These are phyloP conservation scores for Zygosaccharomyces pseudobailii DNA, from an alignment of 1,139 yeast genomes.

Conservation along the genomic window DNA sequence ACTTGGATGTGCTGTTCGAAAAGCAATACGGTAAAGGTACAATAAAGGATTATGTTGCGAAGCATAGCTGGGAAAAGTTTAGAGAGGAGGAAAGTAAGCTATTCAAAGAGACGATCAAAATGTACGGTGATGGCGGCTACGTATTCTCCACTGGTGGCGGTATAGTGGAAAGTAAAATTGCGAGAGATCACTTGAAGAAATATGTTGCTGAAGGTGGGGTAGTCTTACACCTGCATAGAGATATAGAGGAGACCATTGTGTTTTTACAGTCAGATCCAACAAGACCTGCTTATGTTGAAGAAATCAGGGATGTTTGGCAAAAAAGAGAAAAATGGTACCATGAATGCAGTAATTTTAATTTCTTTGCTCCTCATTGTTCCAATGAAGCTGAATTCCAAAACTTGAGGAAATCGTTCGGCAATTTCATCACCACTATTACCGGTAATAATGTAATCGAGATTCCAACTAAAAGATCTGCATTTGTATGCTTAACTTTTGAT, in stretches of 20 bases:
- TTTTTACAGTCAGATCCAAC: conserved; percentile 73
- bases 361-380: conserved; percentile 71
- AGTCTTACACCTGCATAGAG: conserved; percentile 87
- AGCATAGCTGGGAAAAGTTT: conserved; percentile 82
- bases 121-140: conserved; percentile 48
- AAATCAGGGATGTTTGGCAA: conserved; percentile 76
- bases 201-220: conserved; percentile 52
- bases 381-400: conserved; percentile 50
- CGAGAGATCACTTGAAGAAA: conserved; percentile 56
- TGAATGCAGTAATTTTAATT: conserved; percentile 73
- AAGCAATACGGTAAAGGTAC: conserved; percentile 43
- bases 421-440: conserved; percentile 57
- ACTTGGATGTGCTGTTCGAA: conserved; percentile 73
- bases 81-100: conserved; percentile 62
- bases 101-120: conserved; percentile 47
- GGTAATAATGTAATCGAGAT: conserved; percentile 46
- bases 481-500: conserved; percentile 64
- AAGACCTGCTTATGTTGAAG: conserved; percentile 82
- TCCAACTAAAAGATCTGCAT: conserved; percentile 58
- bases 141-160: conserved; percentile 97
- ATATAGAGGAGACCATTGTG: conserved; percentile 70
- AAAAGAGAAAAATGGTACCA: conserved; percentile 77
- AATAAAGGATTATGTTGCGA: conserved; percentile 63
- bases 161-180: conserved; percentile 70
- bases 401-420: conserved; percentile 55